phyloP scores from a whole-genome alignment of 2,329 filamentous ascomycete genomes.

The Alternaria solani region DNA sequence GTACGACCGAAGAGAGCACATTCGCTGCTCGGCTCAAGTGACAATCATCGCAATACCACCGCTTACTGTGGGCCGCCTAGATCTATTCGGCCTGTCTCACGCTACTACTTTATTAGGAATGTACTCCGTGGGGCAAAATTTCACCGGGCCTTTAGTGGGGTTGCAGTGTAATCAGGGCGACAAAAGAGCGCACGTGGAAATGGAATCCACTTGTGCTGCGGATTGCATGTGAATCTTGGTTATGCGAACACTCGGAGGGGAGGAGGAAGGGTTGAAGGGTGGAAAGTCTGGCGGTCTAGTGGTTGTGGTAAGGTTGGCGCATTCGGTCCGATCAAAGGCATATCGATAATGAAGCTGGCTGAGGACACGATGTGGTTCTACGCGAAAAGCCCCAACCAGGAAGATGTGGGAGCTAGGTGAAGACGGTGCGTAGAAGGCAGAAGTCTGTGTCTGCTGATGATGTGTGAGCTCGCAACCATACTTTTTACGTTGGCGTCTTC shows the following conservation, averaged over 20 bases:
- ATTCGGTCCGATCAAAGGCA: neutral
- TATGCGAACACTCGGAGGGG: neutral
- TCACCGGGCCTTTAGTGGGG: slow-evolving; percentile 1
- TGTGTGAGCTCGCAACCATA: neutral
- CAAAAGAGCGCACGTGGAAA: neutral
- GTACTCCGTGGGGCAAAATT: neutral
- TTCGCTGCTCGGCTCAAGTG: neutral
- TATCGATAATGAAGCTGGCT: neutral
- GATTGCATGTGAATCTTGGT: neutral
- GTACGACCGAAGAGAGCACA: neutral
- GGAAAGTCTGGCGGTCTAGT: neutral
- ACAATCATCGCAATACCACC: neutral
- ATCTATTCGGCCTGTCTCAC: neutral
- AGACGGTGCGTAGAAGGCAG: neutral
- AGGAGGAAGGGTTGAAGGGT: neutral
- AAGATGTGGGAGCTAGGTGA: neutral
- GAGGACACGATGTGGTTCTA: neutral
- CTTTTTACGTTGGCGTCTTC: neutral
- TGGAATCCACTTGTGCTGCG: neutral
- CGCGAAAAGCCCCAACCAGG: neutral
- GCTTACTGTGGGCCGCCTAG: neutral
- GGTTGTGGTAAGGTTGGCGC: neutral
- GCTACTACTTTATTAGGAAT: neutral
- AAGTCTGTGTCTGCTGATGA: neutral
- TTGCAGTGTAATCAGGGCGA: neutral